These are phyloP conservation scores for Candolleomyces efflorescens DNA, from an alignment of 768 basidiomycete species.

Conservation along the genomic window DNA sequence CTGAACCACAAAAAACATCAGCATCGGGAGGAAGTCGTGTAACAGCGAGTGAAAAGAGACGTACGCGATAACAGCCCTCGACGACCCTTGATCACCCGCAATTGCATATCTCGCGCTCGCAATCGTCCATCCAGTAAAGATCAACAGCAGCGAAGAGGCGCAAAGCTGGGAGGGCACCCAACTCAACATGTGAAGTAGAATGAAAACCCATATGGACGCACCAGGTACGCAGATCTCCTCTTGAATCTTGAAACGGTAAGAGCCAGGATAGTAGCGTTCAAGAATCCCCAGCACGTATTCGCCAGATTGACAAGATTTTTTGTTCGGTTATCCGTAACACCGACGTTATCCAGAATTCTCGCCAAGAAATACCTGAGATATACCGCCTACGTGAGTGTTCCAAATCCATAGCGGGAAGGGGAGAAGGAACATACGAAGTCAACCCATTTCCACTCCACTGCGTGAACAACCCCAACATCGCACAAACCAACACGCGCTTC, in stretches of 20 bases:
- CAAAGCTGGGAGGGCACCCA: slow-evolving; percentile 27
- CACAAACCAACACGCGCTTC: slow-evolving; percentile 42
- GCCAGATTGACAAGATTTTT: slow-evolving; percentile 58
- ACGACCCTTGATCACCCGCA: slow-evolving; percentile 38
- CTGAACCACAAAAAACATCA: slow-evolving; percentile 18
- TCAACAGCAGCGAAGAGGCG: slow-evolving; percentile 39
- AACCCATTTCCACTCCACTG: slow-evolving; percentile 66
- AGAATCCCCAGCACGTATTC: slow-evolving; percentile 49
- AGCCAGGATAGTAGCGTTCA: slow-evolving; percentile 50
- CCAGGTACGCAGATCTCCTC: slow-evolving; percentile 47
- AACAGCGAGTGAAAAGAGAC: background rate
- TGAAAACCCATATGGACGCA: slow-evolving; percentile 17
- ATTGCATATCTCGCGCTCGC: slow-evolving; percentile 45
- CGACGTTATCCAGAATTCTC: slow-evolving; percentile 50
- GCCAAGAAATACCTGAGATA: slow-evolving; percentile 48
- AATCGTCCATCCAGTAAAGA: slow-evolving; percentile 53
- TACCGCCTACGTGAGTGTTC: too few relatives aligned
- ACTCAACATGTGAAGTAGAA: background rate
- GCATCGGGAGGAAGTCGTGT: background rate
- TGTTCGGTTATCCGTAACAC: slow-evolving; percentile 42
- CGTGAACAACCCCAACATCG: slow-evolving; percentile 52
- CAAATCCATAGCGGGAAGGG: background rate
- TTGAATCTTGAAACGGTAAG: slow-evolving; percentile 43
- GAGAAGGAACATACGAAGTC: slow-evolving; percentile 34
- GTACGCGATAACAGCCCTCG: slow-evolving; percentile 47